A percentile compares a stretch with the other conserved stretches of the same genome.
These are phyloP conservation scores for Penium margaritaceum DNA, from an alignment of 139 green algal genomes.

Conservation along the genomic window DNA sequence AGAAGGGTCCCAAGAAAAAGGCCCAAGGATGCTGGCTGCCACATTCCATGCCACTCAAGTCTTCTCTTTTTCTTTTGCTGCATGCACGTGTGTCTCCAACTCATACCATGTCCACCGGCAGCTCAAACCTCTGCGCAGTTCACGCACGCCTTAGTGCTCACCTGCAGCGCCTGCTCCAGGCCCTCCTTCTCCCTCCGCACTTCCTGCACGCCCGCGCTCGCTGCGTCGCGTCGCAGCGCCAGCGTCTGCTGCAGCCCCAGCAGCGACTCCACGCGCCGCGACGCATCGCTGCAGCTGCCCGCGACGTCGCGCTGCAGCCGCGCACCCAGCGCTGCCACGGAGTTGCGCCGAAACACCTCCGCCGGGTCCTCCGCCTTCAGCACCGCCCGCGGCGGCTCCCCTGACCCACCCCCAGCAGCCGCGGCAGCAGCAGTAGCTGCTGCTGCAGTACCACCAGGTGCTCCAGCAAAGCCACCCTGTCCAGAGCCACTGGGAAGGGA, in stretches of 20 bases:
- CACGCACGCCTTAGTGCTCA: conserved; percentile 20
- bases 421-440: background rate
- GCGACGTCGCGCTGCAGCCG: conserved; percentile 22
- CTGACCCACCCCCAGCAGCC: background rate
- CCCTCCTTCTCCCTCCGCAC: conserved; percentile 58
- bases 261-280: conserved; percentile 20
- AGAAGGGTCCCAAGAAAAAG: too few relatives aligned
- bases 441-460: background rate
- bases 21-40: too few relatives aligned
- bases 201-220: conserved; percentile 11
- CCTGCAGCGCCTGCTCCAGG: conserved; percentile 60
- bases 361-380: conserved; percentile 22
- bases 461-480: background rate
- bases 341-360: conserved; percentile 7
- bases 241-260: conserved; percentile 28
- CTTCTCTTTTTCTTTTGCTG: background rate
- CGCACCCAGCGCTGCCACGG: conserved; percentile 8
- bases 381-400: background rate
- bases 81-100: background rate
- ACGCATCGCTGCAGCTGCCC: background rate
- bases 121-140: background rate
- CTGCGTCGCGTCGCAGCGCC: conserved; percentile 3
- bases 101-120: background rate
- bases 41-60: background rate
- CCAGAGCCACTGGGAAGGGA: background rate